Percentiles rank a stretch among this genome's conserved stretches.
phyloP scores from a whole-genome alignment of 805 yeast genomes.

The Sugiyamaella valdiviana region DNA sequence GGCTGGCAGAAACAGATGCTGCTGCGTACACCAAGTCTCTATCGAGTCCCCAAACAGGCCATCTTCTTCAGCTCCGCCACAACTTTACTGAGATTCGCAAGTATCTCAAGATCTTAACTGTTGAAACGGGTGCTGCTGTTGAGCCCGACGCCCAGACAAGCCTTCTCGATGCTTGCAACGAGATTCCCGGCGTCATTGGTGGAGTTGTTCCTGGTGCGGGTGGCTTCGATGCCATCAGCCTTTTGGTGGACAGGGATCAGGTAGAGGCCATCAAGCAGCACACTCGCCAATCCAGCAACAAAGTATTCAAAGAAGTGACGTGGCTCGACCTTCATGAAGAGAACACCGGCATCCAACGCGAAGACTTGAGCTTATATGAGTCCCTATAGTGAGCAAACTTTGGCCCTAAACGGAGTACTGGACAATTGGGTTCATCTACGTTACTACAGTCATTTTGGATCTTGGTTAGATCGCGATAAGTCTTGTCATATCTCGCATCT shows the following conservation, averaged over 20 bases:
- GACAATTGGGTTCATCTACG: no score
- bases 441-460: no score
- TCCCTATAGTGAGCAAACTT: background rate
- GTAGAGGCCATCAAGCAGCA: constrained; percentile 31
- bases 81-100: constrained; percentile 41
- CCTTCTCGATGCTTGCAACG: constrained; percentile 53
- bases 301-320: constrained; percentile 1
- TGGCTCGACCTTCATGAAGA: constrained; percentile 19
- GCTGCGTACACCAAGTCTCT: constrained; percentile 32
- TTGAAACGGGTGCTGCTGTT: constrained; percentile 69
- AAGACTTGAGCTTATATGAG: constrained; percentile 1
- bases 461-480: no score
- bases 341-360: constrained; percentile 7
- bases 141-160: constrained; percentile 77
- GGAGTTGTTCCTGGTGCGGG: constrained; percentile 99
- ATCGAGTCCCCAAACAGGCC: constrained; percentile 2
- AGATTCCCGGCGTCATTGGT: constrained; percentile 68
- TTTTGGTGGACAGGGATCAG: constrained; percentile 51
- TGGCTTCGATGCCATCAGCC: constrained; percentile 87
- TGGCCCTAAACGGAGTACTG: no score
- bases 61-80: background rate
- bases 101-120: constrained; percentile 55
- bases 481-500: no score
- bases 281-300: background rate
- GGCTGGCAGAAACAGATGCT: constrained; percentile 30